Base-by-base conservation (phyloP, 140 eudicot genomes). In the Ambrosia hybrid region DNA sequence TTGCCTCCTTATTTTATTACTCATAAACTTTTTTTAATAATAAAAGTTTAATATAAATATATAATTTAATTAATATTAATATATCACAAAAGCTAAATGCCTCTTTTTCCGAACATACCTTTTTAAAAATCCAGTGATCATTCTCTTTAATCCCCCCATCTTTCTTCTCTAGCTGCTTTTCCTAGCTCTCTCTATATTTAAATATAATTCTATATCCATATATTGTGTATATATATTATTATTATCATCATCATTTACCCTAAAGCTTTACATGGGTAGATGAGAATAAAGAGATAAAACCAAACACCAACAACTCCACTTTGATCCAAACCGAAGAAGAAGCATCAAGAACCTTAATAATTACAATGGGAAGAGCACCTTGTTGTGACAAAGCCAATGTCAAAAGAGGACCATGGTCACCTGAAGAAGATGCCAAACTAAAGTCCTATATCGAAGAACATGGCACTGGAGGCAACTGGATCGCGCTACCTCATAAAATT, bases 351-450 rank as follows among this genome's bases (percentile, higher is more conserved):
- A 67, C 72, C 51, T 56, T 77, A 77, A 77, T 77, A 72, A 63
- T 59, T 74, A 80, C 43, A 26, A 90, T 90, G 96, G 96, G 96
- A 52, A 90, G 96, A 81, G 96, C 96, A 67, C 96, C 96, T 68
- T 90, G 96, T 61, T 90, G 96, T 77, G 96, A 90, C 81, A 90
- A 90, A 72, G 85, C 89, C 46, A 90, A 83, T 34, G 96, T 90
- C 51, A 90, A 90, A 87, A 90, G 82, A 85, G 96, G 96, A 11
- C 91, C 96, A 48, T 90, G 97, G 97, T 90, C 97, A 21, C 91
- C 95, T 9, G 95, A 90, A 70, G 97, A 90, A 87, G 97, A 90
- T 52, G 82, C 87, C 45, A 90, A 80, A 63, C 97, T 90, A 79
- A 90, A 87, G 79, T 76, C 95, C 14, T 85, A 85, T 46, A 87